Evolutionary conservation across 1,284 basidiomycete species (phyloP), one percentile per base, ranked within the genome.

Genomic region (Ustilago hordei): DNA sequence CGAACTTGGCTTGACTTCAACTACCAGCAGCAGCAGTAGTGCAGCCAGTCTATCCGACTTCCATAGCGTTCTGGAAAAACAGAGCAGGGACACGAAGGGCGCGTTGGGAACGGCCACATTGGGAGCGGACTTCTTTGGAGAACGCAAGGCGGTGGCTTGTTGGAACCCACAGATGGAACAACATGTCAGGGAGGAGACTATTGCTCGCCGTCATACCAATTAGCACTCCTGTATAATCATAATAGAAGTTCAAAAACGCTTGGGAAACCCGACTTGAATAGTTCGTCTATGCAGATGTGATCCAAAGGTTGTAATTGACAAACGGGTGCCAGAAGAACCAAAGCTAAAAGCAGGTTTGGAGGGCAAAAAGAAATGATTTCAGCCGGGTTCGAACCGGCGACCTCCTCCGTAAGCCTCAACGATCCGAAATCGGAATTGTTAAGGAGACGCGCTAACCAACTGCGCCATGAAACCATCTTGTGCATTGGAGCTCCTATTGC

Each of bases 391-490:
- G 75, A 77, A 77, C 75, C 75, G 66, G 69, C 75, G 75, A 72
- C 75, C 75, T 76, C 74, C 74, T 76, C 74, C 74, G 74, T 65
- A 65, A 69, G 64, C 67, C 65, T 54, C 65, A 76, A 76, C 69
- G 58, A 68, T 67, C 64, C 35, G 55, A 52, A 53, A 74, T 15
- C 67, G 43, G 63, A 70, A 64, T 62, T 76, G 74, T 76, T 76
- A 76, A 76, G 74, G 74, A 76, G 74, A 76, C 74, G 69, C 74
- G 74, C 74, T 76, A 76, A 72, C 74, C 74, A 76, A 72, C 74
- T 76, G 74, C 74, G 74, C 74, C 74, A 76, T 68, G 74, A 76
- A 76, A 76, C 74, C 69, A 13, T 15, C 8, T n/a, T 28, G 31
- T 39, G 1, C 35, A 8, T 0, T 0, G 0, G 8, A 2, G 15